phyloP scores from a whole-genome alignment of 306 rosid genomes.

The Cicer arietinum region DNA sequence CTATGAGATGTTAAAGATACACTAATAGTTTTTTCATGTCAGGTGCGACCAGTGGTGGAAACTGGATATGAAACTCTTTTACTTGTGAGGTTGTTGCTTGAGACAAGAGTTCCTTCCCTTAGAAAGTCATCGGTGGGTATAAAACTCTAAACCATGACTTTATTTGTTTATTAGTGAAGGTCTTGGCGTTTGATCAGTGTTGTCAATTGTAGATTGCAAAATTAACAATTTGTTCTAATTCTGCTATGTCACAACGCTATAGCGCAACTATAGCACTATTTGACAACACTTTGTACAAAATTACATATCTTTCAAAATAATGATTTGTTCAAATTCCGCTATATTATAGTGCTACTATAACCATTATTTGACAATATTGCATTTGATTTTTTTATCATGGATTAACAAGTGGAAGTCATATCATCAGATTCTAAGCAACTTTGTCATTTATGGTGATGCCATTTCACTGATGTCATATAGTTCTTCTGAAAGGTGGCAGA shows the following conservation, averaged over 20 bases:
- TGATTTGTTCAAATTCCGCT: no score
- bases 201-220: no score
- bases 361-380: no score
- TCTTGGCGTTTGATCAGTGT: not conserved
- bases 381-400: not conserved
- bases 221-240: no score
- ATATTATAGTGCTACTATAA: no score
- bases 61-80: constrained; percentile 84
- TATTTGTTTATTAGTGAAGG: not conserved
- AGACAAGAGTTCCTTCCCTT: constrained; percentile 66
- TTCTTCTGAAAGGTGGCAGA: constrained; percentile 76
- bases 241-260: no score
- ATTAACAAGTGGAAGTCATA: constrained; percentile 34
- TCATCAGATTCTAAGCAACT: constrained; percentile 38
- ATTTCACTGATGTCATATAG: constrained; percentile 45
- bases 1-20: not conserved
- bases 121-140: constrained; percentile 49
- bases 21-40: constrained; percentile 15
- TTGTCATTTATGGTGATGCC: constrained; percentile 37
- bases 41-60: constrained; percentile 86
- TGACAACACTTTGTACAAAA: no score
- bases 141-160: constrained; percentile 9
- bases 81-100: constrained; percentile 79
- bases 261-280: no score
- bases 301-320: no score